Conservation (phyloP, 2,329 filamentous ascomycete genomes). For the Xylaria sp. region DNA sequence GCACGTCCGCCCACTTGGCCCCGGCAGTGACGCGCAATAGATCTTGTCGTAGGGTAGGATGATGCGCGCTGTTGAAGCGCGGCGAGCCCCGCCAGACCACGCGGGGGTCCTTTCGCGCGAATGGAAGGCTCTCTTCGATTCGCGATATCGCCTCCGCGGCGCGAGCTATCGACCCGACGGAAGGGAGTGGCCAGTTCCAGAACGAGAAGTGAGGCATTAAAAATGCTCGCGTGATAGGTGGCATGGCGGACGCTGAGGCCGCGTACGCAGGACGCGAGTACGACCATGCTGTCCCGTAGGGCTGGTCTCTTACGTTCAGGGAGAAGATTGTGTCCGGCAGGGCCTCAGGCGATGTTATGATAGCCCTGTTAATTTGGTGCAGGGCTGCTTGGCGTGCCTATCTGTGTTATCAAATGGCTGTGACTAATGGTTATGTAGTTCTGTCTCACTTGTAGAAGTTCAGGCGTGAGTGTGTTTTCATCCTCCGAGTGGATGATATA, state of each 20-base stretch:
- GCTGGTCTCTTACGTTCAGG: slow-evolving; percentile 30
- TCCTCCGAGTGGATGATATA: slow-evolving; percentile 26
- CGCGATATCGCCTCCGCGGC: slow-evolving; percentile 13
- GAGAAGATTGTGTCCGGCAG: slow-evolving; percentile 29
- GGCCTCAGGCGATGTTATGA: slow-evolving; percentile 16
- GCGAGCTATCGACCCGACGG: slow-evolving; percentile 21
- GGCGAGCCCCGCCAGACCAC: slow-evolving; percentile 26
- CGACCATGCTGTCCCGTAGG: slow-evolving; percentile 27
- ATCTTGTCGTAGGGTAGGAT: slow-evolving; percentile 20
- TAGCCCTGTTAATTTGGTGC: slow-evolving; percentile 31
- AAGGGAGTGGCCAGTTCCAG: slow-evolving; percentile 29
- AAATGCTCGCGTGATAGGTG: slow-evolving; percentile 22
- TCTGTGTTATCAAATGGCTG: background rate
- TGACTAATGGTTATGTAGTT: background rate
- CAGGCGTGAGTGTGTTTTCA: slow-evolving; percentile 2
- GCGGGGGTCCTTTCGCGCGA: slow-evolving; percentile 22
- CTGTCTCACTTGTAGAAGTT: slow-evolving; percentile 25
- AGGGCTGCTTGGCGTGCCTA: slow-evolving; percentile 29
- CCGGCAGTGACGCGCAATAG: slow-evolving; percentile 13
- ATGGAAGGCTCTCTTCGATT: slow-evolving; percentile 6
- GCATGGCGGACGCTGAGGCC: slow-evolving; percentile 11
- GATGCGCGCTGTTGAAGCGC: slow-evolving; percentile 20
- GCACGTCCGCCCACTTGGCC: slow-evolving; percentile 23
- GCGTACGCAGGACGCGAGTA: slow-evolving; percentile 26
- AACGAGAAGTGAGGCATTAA: slow-evolving; percentile 29